Base-by-base conservation (phyloP, 768 basidiomycete genomes). In the Termitomyces sp. region DNA sequence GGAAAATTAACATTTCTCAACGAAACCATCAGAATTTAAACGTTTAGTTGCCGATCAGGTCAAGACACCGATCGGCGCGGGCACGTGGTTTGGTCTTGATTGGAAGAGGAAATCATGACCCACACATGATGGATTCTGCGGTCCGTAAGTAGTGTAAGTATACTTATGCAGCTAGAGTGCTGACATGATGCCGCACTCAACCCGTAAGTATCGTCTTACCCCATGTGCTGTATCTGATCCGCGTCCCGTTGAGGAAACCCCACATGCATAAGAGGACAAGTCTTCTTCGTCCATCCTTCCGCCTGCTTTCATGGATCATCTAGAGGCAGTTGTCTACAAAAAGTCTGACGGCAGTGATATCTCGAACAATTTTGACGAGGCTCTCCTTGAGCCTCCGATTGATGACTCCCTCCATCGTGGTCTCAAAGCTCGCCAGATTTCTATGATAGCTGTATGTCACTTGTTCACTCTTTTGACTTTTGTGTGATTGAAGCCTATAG, bases 351-450 rank as follows among this genome's bases (percentile, higher is more conserved):
- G 57, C 43, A 63, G 59, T 32, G 58, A 60, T 45, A 53, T 61
- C 52, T 68, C 70, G 28, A 63, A 63, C 50, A 59, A 47, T 7
- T 63, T 66, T 46, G 65, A 69, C 54, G 63, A 71, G 20, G 69
- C 69, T 13, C 65, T 72, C 45, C 59, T 70, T 20, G 75, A 77
- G 36, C 75, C 77, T 18, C 60, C 68, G 9, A 56, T 64, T 43
- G 69, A 70, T 49, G 63, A 75, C 40, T 76, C 69, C 40, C 67
- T 83, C 40, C 80, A 80, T 58, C 75, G 79, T 43, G 80, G 77
- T 30, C 73, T 81, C 49, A 77, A 82, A 61, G 79, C 80, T 14
- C 72, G 79, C 26, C 79, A 82, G 59, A 78, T 80, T 50, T 81
- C 79, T 26, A 80, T 83, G 79, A 83, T 85, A 59, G 81, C 80